A percentile compares a stretch with the other conserved stretches of the same genome.
phyloP scores from a whole-genome alignment of 176 grass and related monocot genomes.

The Lolium multiflorum region DNA sequence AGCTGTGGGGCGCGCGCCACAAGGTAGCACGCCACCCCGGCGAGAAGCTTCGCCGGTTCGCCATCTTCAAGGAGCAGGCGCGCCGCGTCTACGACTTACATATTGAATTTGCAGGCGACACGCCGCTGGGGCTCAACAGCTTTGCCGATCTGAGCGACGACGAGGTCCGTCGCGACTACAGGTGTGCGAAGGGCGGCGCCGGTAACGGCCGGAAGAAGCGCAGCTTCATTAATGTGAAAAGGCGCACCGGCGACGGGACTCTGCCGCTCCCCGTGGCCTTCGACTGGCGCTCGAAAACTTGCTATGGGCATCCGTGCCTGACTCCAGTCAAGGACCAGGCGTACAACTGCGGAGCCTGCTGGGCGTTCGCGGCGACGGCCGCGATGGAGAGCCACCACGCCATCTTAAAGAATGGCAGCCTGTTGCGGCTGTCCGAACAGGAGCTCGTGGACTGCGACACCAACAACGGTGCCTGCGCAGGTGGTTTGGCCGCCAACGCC shows the following conservation, averaged over 20 bases:
- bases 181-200: neutral
- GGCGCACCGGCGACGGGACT: neutral
- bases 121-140: neutral
- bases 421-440: neutral
- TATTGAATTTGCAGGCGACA: neutral
- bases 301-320: neutral
- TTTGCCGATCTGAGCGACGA: neutral
- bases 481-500: neutral
- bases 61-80: neutral
- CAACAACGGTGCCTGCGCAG: neutral
- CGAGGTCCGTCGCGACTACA: neutral
- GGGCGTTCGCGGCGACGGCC: neutral
- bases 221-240: neutral
- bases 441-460: neutral
- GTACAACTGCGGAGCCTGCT: neutral
- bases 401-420: neutral
- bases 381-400: neutral
- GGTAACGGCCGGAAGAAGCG: neutral
- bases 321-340: neutral
- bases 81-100: neutral
- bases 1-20: neutral
- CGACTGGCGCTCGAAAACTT: neutral
- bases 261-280: neutral
- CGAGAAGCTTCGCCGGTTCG: neutral
- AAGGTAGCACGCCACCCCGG: neutral